Evolutionary conservation across 148 eudicot species (phyloP).

Genomic region (Amaranthus cruentus): DNA sequence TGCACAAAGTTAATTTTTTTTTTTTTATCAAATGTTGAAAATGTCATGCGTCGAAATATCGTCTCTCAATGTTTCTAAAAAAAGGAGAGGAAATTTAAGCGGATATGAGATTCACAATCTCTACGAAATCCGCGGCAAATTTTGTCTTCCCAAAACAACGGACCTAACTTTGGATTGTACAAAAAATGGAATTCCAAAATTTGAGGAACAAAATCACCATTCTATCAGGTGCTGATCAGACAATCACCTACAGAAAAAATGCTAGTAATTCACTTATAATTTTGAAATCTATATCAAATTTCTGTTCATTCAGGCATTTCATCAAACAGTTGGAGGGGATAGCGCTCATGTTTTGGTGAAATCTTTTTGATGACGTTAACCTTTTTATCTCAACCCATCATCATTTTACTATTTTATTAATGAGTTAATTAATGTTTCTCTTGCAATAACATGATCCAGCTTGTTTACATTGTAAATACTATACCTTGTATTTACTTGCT

Average conservation of each 20-base stretch:
- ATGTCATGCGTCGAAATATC: too few relatives aligned
- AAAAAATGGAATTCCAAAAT: not conserved
- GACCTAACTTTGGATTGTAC: not conserved
- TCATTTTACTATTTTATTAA: not conserved
- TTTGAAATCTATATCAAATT: not conserved
- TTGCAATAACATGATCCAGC: constrained; percentile 22
- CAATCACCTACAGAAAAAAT: not conserved
- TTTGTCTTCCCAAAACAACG: too few relatives aligned
- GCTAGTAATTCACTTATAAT: not conserved
- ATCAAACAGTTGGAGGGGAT: constrained; percentile 11
- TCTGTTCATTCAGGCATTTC: constrained; percentile 11
- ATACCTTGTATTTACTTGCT: constrained; percentile 23
- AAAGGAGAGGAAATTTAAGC: too few relatives aligned
- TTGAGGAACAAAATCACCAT: not conserved
- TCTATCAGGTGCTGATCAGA: not conserved
- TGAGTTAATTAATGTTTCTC: not conserved
- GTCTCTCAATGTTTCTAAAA: too few relatives aligned
- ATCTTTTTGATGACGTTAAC: not conserved
- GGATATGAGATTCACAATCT: too few relatives aligned
- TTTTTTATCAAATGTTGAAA: too few relatives aligned
- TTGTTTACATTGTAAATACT: constrained; percentile 28
- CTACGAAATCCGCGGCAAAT: too few relatives aligned
- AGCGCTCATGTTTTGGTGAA: not conserved
- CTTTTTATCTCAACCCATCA: not conserved
- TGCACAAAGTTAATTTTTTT: too few relatives aligned